A percentile compares a stretch with the other conserved stretches of the same genome.
These are phyloP conservation scores for Jackrogersella multiformis DNA, from an alignment of 495 filamentous ascomycete genomes.

Conservation along the genomic window DNA sequence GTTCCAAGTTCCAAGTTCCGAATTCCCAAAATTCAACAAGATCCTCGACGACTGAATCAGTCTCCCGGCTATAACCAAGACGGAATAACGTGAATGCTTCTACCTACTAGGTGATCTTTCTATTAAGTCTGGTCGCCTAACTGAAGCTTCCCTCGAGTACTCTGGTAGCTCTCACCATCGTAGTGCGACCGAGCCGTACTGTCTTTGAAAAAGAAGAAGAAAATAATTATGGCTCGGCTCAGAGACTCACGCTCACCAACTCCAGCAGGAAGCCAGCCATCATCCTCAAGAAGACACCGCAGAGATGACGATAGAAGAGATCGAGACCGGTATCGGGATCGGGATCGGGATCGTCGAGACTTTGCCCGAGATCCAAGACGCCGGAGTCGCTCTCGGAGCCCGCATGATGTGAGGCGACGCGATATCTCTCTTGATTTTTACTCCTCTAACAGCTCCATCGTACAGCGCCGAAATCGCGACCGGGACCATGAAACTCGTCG, in stretches of 20 bases:
- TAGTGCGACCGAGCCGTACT: conserved; percentile 49
- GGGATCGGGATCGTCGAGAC: conserved; percentile 65
- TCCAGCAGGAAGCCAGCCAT: conserved; percentile 88
- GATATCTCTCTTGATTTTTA: background rate
- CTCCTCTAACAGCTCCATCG: conserved; percentile 44
- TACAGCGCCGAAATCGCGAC: conserved; percentile 64
- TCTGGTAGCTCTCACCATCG: conserved; percentile 51
- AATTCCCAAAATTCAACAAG: no score
- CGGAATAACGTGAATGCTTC: conserved; percentile 5
- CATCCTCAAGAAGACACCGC: conserved; percentile 74
- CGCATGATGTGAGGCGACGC: conserved; percentile 67
- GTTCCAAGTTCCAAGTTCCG: no score
- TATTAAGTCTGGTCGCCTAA: conserved; percentile 38
- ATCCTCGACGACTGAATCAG: background rate
- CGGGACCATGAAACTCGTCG: conserved; percentile 67
- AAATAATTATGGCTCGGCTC: conserved; percentile 89
- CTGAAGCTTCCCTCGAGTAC: conserved; percentile 43
- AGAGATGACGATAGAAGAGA: conserved; percentile 82
- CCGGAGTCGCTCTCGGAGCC: conserved; percentile 73
- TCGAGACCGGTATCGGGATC: conserved; percentile 60
- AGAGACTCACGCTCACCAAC: conserved; percentile 95
- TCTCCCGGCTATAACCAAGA: background rate
- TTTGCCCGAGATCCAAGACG: conserved; percentile 67
- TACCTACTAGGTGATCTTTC: conserved; percentile 34
- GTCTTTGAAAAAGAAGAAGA: conserved; percentile 54